phyloP scores from a whole-genome alignment of 2,329 filamentous ascomycete species.

The Arthrinium phaeospermum region DNA sequence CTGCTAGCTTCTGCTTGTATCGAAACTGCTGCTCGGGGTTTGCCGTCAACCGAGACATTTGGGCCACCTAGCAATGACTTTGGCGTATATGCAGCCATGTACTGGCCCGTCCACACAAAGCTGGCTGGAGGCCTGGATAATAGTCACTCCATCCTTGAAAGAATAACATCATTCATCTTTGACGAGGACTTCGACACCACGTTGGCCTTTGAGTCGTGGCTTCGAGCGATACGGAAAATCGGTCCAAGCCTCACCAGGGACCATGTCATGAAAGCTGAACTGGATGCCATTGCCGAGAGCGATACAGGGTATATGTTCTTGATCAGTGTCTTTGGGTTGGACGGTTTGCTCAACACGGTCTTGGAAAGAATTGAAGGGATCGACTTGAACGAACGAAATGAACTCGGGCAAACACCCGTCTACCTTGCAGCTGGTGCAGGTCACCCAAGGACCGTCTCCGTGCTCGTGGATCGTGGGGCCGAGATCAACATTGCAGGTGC shows the following conservation, averaged over 20 bases:
- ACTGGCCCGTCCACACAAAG: not conserved
- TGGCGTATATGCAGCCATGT: not conserved
- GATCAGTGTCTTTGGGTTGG: not conserved
- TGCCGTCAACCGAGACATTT: not conserved
- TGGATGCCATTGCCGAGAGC: not conserved
- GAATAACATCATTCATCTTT: not conserved
- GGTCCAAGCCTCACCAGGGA: not conserved
- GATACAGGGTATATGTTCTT: not conserved
- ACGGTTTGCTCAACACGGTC: not conserved
- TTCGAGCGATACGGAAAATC: not conserved
- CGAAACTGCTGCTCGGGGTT: not conserved
- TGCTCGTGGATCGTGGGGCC: not conserved
- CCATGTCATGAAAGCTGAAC: not conserved
- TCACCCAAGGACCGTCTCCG: not conserved
- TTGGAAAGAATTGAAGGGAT: not conserved
- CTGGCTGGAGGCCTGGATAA: not conserved
- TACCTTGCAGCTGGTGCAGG: not conserved
- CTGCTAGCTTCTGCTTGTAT: not conserved
- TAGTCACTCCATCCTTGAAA: not conserved
- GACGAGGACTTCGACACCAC: not conserved
- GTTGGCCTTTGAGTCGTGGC: not conserved
- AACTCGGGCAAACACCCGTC: not conserved
- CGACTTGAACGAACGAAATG: not conserved
- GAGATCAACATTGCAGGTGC: not conserved
- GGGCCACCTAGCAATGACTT: not conserved